These are phyloP conservation scores for Candida boleticola DNA, from an alignment of 805 yeast species.

Conservation along the genomic window DNA sequence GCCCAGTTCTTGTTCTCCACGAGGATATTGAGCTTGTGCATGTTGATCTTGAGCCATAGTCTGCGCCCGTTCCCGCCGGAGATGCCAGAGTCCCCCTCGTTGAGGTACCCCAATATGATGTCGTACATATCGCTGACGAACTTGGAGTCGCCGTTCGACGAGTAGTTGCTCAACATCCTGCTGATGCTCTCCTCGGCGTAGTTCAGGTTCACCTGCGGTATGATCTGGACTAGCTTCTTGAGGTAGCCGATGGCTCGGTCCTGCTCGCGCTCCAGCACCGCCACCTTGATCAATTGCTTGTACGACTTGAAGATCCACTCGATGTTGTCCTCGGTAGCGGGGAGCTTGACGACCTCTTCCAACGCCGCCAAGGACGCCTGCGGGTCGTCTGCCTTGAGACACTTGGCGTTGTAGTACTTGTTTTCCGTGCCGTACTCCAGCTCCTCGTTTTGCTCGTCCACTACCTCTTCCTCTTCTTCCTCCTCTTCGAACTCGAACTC, in stretches of 20 bases:
- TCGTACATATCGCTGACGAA: constrained; percentile 34
- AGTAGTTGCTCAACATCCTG: constrained; percentile 34
- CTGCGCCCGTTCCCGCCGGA: constrained; percentile 17
- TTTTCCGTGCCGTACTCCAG: constrained; percentile 17
- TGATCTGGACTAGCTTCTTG: constrained; percentile 18
- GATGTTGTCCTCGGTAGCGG: constrained; percentile 13
- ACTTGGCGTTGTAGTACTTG: constrained; percentile 37
- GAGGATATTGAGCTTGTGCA: constrained; percentile 42
- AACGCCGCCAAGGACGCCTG: constrained; percentile 23
- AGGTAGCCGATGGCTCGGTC: constrained; percentile 22
- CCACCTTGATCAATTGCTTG: constrained; percentile 42
- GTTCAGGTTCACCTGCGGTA: constrained; percentile 28
- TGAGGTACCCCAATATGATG: constrained; percentile 25
- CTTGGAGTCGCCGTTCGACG: constrained; percentile 21
- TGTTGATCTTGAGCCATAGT: constrained; percentile 46
- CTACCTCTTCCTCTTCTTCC: constrained; percentile 25
- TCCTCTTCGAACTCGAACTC: constrained; percentile 40
- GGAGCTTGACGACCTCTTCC: constrained; percentile 11
- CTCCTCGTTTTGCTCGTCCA: constrained; percentile 10
- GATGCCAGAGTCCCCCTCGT: constrained; percentile 17
- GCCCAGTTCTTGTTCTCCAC: constrained; percentile 27
- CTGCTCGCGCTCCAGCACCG: constrained; percentile 21
- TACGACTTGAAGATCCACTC: constrained; percentile 39
- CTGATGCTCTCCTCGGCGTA: constrained; percentile 40
- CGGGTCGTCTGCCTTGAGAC: constrained; percentile 33